phyloP scores from a whole-genome alignment of 805 yeast species.

The Lachancea sp. region DNA sequence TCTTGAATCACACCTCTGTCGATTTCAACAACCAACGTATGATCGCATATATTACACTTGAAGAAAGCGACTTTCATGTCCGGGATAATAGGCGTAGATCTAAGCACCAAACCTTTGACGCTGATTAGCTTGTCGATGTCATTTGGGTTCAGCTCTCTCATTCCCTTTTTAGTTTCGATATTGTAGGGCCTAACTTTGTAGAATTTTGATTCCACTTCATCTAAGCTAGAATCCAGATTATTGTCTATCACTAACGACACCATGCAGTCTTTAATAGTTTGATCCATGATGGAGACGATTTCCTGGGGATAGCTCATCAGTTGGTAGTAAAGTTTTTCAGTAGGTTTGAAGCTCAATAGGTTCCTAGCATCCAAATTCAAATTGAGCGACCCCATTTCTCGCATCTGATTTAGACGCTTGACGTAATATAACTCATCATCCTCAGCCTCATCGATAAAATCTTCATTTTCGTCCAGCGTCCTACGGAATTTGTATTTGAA shows the following conservation, averaged over 20 bases:
- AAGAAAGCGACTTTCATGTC: conserved; percentile 98
- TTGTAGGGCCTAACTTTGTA: conserved; percentile 90
- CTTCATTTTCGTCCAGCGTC: conserved; percentile 34
- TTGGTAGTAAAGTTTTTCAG: conserved; percentile 78
- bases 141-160: conserved; percentile 88
- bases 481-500: conserved; percentile 75
- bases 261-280: conserved; percentile 84
- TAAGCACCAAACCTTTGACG: conserved; percentile 81
- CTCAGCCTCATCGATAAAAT: conserved; percentile 38
- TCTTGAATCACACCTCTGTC: conserved; percentile 93
- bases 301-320: conserved; percentile 92
- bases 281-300: conserved; percentile 96
- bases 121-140: conserved; percentile 91
- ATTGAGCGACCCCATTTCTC: conserved; percentile 71
- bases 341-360: conserved; percentile 64
- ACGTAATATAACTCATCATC: conserved; percentile 75
- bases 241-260: conserved; percentile 61
- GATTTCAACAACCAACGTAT: conserved; percentile 83
- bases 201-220: conserved; percentile 69
- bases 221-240: conserved; percentile 43
- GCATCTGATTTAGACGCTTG: conserved; percentile 65
- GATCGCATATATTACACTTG: conserved; percentile 91
- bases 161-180: conserved; percentile 64
- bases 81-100: conserved; percentile 88
- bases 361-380: conserved; percentile 80